Percentiles rank a stretch among this genome's conserved stretches.
phyloP scores from a whole-genome alignment of 805 yeast genomes.

The Schwanniomyces occidentalis region DNA sequence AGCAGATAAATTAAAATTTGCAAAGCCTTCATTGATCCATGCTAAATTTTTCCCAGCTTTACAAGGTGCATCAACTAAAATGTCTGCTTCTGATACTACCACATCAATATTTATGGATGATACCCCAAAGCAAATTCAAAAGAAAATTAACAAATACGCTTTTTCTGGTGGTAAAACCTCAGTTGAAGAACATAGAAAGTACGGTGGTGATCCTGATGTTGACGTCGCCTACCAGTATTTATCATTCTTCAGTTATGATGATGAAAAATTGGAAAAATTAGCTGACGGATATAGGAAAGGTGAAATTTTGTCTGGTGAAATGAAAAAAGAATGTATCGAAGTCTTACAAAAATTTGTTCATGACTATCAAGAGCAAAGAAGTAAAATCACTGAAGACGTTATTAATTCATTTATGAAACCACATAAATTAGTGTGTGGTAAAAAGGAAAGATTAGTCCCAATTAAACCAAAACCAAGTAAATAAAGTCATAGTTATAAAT shows the following conservation, averaged over 20 bases:
- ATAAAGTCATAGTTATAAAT: conserved; percentile 8
- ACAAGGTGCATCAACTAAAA: conserved; percentile 94
- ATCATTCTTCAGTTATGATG: conserved; percentile 87
- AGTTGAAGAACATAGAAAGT: conserved; percentile 83
- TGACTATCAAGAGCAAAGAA: conserved; percentile 79
- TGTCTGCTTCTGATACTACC: conserved; percentile 92
- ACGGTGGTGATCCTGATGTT: conserved; percentile 92
- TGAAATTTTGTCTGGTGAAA: conserved; percentile 85
- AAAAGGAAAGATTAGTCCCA: conserved; percentile 71
- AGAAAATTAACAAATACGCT: conserved; percentile 94
- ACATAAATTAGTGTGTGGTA: conserved; percentile 76
- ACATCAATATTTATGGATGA: conserved; percentile 95
- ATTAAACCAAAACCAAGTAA: conserved; percentile 53
- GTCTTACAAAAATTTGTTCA: conserved; percentile 76
- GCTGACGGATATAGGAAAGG: conserved; percentile 73
- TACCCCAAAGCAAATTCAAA: conserved; percentile 86
- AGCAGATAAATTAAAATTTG: conserved; percentile 85
- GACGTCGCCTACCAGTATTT: conserved; percentile 95
- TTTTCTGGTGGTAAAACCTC: conserved; percentile 92
- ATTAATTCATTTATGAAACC: conserved; percentile 78
- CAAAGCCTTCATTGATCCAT: conserved; percentile 91
- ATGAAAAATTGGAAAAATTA: conserved; percentile 64
- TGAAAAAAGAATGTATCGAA: conserved; percentile 84
- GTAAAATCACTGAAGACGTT: conserved; percentile 58
- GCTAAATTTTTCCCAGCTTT: conserved; percentile 97